phyloP scores from a whole-genome alignment of 495 filamentous ascomycete genomes.

The Alectoria sarmentosa region DNA sequence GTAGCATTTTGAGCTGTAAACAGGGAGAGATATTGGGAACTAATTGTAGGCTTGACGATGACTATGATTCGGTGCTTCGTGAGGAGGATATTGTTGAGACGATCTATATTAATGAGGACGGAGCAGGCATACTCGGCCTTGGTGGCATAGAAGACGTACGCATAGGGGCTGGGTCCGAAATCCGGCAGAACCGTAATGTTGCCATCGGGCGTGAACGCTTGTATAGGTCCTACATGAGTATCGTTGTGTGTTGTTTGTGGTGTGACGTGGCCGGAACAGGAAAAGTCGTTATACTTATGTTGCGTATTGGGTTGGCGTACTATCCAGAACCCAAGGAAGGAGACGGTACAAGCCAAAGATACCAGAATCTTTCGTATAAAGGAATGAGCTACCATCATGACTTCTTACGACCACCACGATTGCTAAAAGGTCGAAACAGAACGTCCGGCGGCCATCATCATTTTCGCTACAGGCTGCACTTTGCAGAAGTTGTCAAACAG shows the following conservation, averaged over 20 bases:
- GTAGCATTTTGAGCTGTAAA: constrained; percentile 16
- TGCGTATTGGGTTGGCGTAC: neutral
- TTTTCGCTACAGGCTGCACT: neutral
- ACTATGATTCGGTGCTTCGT: constrained; percentile 28
- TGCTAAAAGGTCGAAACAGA: neutral
- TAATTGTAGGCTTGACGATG: constrained; percentile 20
- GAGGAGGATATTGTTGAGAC: constrained; percentile 27
- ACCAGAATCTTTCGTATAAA: neutral
- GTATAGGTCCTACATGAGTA: neutral
- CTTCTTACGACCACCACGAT: neutral
- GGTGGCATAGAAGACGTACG: constrained; percentile 36
- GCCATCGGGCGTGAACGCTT: neutral
- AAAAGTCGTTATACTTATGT: neutral
- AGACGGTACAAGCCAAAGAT: neutral
- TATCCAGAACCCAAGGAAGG: constrained; percentile 2
- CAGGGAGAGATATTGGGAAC: constrained; percentile 9
- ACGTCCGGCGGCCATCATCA: neutral
- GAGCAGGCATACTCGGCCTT: constrained; percentile 31
- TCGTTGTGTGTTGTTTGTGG: neutral
- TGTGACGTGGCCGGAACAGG: neutral
- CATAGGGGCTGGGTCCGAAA: constrained; percentile 1
- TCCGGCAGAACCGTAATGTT: neutral
- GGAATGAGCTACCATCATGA: neutral
- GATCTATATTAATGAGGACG: constrained; percentile 32
- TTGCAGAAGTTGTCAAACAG: neutral